These are phyloP conservation scores for Podosphaera fusca DNA, from an alignment of 2,329 filamentous ascomycete species.

Conservation along the genomic window DNA sequence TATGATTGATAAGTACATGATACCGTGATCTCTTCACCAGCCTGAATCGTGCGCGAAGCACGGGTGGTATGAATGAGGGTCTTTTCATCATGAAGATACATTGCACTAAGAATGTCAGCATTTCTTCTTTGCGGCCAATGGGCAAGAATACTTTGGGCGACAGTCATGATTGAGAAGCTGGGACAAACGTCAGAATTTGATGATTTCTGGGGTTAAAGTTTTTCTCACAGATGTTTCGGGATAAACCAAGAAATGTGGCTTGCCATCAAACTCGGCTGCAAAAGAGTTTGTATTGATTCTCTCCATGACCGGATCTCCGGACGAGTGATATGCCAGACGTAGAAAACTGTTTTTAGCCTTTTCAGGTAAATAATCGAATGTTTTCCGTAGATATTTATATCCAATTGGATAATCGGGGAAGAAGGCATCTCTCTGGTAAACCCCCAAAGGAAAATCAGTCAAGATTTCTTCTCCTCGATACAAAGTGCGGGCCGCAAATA, in stretches of 20 bases:
- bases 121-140: no score
- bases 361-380: slow-evolving; percentile 10
- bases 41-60: slow-evolving; percentile 18
- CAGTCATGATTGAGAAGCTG: slow-evolving; percentile 22
- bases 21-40: slow-evolving; percentile 21
- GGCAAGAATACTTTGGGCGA: slow-evolving; percentile 17
- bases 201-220: not conserved
- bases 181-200: slow-evolving; percentile 1
- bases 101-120: slow-evolving; percentile 5
- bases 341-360: slow-evolving; percentile 7
- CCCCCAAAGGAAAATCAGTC: slow-evolving; percentile 9
- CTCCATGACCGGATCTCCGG: slow-evolving; percentile 12
- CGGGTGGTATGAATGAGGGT: slow-evolving; percentile 19
- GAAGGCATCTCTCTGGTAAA: slow-evolving; percentile 12
- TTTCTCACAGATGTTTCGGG: slow-evolving; percentile 12
- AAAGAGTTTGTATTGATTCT: slow-evolving; percentile 14
- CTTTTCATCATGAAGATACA: slow-evolving; percentile 18
- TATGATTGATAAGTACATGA: slow-evolving; percentile 13
- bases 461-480: slow-evolving; percentile 12
- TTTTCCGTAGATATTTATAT: slow-evolving; percentile 9
- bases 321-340: slow-evolving; percentile 6
- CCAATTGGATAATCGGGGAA: slow-evolving; percentile 7
- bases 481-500: slow-evolving; percentile 11
- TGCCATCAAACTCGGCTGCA: slow-evolving; percentile 10
- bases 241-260: slow-evolving; percentile 11